Evolutionary conservation across 2,329 filamentous ascomycete genomes (phyloP).

Genomic region (Akanthomyces dipterigenus): DNA sequence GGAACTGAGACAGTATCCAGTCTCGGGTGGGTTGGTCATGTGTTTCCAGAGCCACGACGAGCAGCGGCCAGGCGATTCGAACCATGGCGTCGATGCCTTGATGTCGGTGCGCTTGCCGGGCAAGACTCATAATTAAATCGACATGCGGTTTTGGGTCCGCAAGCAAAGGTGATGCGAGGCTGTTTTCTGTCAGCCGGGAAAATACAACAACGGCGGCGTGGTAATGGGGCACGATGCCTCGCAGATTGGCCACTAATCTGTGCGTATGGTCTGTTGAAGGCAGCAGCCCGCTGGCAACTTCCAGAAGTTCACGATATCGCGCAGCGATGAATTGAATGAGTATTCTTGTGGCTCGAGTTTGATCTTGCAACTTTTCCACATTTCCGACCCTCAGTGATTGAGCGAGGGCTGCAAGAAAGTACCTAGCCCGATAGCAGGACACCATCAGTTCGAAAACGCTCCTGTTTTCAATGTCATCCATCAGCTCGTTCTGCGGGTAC

Average conservation of each 20-base stretch:
- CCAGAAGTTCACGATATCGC: conserved; percentile 21
- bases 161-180: neutral
- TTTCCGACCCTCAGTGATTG: conserved; percentile 16
- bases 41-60: conserved; percentile 28
- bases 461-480: conserved; percentile 30
- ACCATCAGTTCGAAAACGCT: conserved; percentile 25
- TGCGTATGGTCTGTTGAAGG: conserved; percentile 21
- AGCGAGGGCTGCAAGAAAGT: conserved; percentile 23
- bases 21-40: conserved; percentile 24
- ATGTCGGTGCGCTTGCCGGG: conserved; percentile 26
- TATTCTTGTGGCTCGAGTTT: conserved; percentile 13
- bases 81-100: conserved; percentile 25
- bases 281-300: conserved; percentile 21
- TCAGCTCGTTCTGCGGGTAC: conserved; percentile 27
- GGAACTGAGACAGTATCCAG: conserved; percentile 26
- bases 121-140: conserved; percentile 23
- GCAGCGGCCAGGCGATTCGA: conserved; percentile 28
- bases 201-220: conserved; percentile 26
- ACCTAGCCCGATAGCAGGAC: conserved; percentile 25
- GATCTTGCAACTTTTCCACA: conserved; percentile 16
- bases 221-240: conserved; percentile 27
- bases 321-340: conserved; percentile 18
- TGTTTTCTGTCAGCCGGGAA: conserved; percentile 6
- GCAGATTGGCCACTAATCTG: conserved; percentile 28
- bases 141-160: neutral